Percentiles rank a stretch among this genome's conserved stretches.
These are phyloP conservation scores for Ramaria sp. DNA, from an alignment of 768 basidiomycete species.

Conservation along the genomic window DNA sequence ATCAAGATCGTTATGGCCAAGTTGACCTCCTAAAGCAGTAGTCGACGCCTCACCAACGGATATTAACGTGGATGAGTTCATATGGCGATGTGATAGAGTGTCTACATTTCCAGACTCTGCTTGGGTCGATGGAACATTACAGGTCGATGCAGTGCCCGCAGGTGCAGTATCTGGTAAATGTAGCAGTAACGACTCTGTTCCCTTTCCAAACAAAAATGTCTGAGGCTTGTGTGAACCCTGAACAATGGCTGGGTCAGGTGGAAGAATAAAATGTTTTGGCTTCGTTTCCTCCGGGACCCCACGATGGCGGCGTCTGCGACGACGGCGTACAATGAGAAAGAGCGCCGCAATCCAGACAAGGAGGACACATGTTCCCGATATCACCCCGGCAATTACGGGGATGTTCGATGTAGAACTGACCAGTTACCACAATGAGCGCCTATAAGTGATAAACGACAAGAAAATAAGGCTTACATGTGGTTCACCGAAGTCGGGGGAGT, in stretches of 20 bases:
- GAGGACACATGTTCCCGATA: conserved; percentile 42
- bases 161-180: not conserved
- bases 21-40: not conserved
- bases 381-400: conserved; percentile 49
- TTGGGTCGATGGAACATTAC: too few species aligned
- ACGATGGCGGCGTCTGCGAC: conserved; percentile 34
- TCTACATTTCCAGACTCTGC: too few species aligned
- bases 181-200: not conserved
- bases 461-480: not conserved
- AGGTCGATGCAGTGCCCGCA: not conserved
- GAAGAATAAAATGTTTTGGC: conserved; percentile 37
- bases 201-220: conserved; percentile 17
- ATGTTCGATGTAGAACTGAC: conserved; percentile 43
- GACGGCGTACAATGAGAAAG: conserved; percentile 22
- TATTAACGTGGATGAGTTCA: not conserved
- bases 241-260: conserved; percentile 60
- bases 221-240: conserved; percentile 37
- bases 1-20: not conserved
- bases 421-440: not conserved
- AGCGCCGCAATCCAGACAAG: conserved; percentile 20
- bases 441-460: not conserved
- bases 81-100: too few species aligned
- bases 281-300: not conserved
- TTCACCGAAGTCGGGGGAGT: not conserved
- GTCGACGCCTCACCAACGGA: not conserved